phyloP scores from a whole-genome alignment of 208 protist species.

The Wallacemonas sp. region DNA sequence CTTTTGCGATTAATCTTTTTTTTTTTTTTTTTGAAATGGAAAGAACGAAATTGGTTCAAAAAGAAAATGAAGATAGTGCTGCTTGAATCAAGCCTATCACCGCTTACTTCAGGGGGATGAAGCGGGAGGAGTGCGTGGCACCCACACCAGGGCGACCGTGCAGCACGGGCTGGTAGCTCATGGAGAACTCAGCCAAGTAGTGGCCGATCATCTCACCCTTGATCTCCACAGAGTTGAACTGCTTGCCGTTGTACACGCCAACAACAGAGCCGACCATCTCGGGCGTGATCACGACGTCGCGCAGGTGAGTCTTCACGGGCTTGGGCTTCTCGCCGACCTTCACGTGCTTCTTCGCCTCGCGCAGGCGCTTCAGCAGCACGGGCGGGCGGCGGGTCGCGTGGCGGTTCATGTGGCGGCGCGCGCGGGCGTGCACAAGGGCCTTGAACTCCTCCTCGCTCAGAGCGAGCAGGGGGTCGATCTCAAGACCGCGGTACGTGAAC shows the following conservation, averaged over 20 bases:
- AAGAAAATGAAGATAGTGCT: constrained; percentile 19
- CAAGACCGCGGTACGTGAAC: constrained; percentile 97
- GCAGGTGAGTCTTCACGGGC: constrained; percentile 99
- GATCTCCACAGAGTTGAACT: constrained; percentile 99
- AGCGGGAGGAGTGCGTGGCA: constrained; percentile 95
- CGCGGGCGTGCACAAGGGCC: constrained; percentile 92
- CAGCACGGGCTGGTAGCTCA: constrained; percentile 98
- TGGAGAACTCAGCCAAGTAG: constrained; percentile 99
- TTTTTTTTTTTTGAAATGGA: constrained; percentile 13
- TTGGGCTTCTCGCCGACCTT: constrained; percentile 97
- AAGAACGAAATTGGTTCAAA: constrained; percentile 6
- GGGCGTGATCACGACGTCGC: constrained; percentile 99
- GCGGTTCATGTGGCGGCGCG: constrained; percentile 94
- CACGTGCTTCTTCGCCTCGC: constrained; percentile 96
- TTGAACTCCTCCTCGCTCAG: constrained; percentile 94
- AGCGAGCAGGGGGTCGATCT: constrained; percentile 95
- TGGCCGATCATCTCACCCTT: constrained; percentile 99
- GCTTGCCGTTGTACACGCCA: constrained; percentile 99
- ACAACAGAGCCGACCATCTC: constrained; percentile 99
- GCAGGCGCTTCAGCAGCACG: constrained; percentile 96
- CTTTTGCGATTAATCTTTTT: no score
- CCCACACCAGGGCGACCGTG: constrained; percentile 99
- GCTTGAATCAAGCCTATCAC: not conserved
- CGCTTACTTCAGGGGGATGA: constrained; percentile 85
- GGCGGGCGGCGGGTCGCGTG: constrained; percentile 91